Percentiles rank a stretch among this genome's conserved stretches.
Conservation (phyloP, 2,329 filamentous ascomycete species). For the Chalara sp. region DNA sequence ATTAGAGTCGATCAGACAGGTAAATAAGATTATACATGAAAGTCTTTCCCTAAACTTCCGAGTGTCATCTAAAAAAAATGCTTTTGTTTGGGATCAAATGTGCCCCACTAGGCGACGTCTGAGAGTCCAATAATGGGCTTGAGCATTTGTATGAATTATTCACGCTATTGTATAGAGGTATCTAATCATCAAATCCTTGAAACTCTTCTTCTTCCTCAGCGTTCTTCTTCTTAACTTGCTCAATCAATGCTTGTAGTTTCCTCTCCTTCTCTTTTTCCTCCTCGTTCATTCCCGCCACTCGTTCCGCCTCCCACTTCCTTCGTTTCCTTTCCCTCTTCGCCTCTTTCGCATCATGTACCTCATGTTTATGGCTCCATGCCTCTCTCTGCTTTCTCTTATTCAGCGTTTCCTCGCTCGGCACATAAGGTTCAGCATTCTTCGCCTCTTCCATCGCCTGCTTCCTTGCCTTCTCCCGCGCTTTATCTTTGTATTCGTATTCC, state of each 20-base stretch:
- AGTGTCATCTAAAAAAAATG: no score
- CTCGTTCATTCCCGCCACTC: slow-evolving; percentile 59
- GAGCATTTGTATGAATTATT: no score
- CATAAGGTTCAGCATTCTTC: slow-evolving; percentile 33
- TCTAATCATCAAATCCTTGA: slow-evolving; percentile 26
- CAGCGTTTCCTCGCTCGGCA: slow-evolving; percentile 34
- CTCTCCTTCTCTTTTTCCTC: slow-evolving; percentile 57
- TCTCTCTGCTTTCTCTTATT: slow-evolving; percentile 57
- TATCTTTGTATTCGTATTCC: slow-evolving; percentile 64
- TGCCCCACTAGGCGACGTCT: no score
- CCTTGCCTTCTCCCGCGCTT: slow-evolving; percentile 60
- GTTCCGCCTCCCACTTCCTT: slow-evolving; percentile 57
- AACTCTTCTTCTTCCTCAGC: slow-evolving; percentile 29
- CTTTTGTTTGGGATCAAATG: no score
- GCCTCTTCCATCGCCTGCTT: slow-evolving; percentile 46
- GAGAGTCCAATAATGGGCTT: no score
- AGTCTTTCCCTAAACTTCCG: no score
- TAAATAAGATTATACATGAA: no score
- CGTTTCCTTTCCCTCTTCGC: slow-evolving; percentile 58
- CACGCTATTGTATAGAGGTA: neutral
- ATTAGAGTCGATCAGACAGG: no score
- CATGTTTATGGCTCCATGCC: slow-evolving; percentile 68
- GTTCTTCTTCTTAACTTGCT: slow-evolving; percentile 49
- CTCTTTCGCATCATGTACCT: slow-evolving; percentile 55
- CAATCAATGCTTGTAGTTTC: slow-evolving; percentile 59